Evolutionary conservation across 1,284 basidiomycete genomes (phyloP).

Genomic region (Mycosarcoma mackinlayi): DNA sequence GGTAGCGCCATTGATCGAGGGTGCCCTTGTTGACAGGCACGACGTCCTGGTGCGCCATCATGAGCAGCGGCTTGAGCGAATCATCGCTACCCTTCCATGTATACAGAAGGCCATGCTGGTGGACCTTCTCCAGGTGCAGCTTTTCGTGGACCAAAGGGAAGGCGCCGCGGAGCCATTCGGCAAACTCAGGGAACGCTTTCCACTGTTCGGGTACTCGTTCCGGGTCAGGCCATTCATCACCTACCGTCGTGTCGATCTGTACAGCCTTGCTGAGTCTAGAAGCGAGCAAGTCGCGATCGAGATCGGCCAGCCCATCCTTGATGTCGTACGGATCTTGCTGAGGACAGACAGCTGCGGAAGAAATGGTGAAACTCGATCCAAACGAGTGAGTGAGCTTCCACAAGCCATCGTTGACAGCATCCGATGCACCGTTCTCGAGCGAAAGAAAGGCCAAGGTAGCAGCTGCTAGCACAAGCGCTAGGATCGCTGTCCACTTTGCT

Average conservation of each 20-base stretch:
- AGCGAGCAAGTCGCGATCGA: conserved; percentile 39
- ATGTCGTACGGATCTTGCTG: conserved; percentile 41
- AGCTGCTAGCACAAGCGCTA: conserved; percentile 25
- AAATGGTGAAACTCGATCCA: conserved; percentile 7
- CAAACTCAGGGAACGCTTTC: conserved; percentile 52
- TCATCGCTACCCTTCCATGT: conserved; percentile 75
- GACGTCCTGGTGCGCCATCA: conserved; percentile 72
- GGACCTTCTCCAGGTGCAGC: conserved; percentile 69
- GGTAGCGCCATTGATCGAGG: conserved; percentile 70
- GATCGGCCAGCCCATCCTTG: conserved; percentile 36
- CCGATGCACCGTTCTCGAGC: conserved; percentile 31
- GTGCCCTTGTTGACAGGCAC: conserved; percentile 72
- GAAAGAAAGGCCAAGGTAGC: conserved; percentile 29
- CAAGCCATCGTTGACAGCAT: conserved; percentile 33
- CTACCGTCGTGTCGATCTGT: conserved; percentile 58
- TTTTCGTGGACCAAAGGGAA: conserved; percentile 54
- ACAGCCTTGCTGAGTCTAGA: conserved; percentile 54
- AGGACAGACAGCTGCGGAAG: conserved; percentile 24
- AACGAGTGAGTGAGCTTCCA: conserved; percentile 27
- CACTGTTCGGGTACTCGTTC: conserved; percentile 42
- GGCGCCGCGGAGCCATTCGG: conserved; percentile 42
- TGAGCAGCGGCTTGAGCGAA: conserved; percentile 75
- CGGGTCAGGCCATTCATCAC: conserved; percentile 53
- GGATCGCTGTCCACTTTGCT: conserved; percentile 22
- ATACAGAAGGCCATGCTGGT: conserved; percentile 77